phyloP scores from a whole-genome alignment of 257 asterid genomes.

The Scutellaria baicalensis region DNA sequence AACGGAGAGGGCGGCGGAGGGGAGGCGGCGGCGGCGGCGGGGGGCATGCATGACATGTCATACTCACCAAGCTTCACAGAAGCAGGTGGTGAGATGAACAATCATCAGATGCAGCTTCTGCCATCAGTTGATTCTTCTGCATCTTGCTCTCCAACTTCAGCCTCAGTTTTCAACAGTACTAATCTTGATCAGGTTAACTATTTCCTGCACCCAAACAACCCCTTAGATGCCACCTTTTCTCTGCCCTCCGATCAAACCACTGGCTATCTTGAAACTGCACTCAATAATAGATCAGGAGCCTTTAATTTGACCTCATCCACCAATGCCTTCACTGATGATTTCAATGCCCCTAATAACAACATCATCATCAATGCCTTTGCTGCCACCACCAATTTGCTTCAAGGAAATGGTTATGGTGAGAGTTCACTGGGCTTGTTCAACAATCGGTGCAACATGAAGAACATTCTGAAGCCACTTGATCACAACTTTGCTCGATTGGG shows the following conservation, averaged over 20 bases:
- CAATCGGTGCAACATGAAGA: constrained; percentile 32
- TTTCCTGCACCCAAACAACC: constrained; percentile 38
- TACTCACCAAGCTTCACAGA: constrained; percentile 46
- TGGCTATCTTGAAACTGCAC: constrained; percentile 53
- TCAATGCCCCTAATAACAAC: neutral
- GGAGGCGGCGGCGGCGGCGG: neutral
- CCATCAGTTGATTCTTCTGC: constrained; percentile 66
- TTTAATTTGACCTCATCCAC: constrained; percentile 25
- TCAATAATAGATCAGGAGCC: constrained; percentile 14
- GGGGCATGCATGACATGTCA: constrained; percentile 44
- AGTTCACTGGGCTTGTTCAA: constrained; percentile 13
- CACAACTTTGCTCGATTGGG: constrained; percentile 26
- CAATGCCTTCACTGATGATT: constrained; percentile 22
- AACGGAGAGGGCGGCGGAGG: neutral
- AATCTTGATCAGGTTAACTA: constrained; percentile 44
- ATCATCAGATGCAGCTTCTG: constrained; percentile 33
- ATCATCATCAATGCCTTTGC: no score
- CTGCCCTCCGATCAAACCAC: constrained; percentile 29
- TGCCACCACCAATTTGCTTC: no score
- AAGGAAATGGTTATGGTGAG: no score
- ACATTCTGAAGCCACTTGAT: constrained; percentile 68
- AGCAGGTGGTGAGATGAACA: constrained; percentile 22
- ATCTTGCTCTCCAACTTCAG: constrained; percentile 75
- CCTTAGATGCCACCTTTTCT: constrained; percentile 39
- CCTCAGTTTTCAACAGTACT: constrained; percentile 39